Evolutionary conservation across 805 yeast species (phyloP), one percentile per base, ranked within the genome.

Genomic region (Middelhovenomyces tepae): DNA sequence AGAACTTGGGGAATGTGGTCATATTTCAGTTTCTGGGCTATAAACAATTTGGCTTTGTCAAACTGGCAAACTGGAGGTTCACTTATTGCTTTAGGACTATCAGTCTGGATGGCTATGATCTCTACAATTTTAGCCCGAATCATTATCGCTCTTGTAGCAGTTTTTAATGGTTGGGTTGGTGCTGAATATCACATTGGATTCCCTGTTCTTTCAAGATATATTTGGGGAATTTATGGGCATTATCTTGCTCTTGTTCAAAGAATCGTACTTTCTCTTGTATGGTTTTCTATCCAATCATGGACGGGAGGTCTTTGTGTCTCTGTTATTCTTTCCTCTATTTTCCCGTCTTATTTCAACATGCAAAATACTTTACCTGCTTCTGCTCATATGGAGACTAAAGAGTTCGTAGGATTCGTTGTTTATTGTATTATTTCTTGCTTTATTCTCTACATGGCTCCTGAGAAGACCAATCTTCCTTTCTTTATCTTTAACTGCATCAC

Each of bases 181-280:
- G 60, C 65, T 6, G 56, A 59, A 14, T 70, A 62, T 49, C 74
- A 68, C 46, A 56, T 71, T 27, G 73, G 75, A 1, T 71, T 58
- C 41, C 63, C 75, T 3, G 57, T 70, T 7, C 56, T 57, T 32
- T 54, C 60, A 16, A 50, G 75, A 31, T 57, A 60, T 29, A 51
- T 65, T 0, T 70, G 65, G 51, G 76, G 77, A 7, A 54, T 67
- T 22, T 49, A 57, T 37, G 73, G 74, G 2, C 58, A 67, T 4
- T 56, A 49, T 27, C 35, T 69, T 18, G 69, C 67, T n/a, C 53
- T 71, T 21, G 37, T 59, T 7, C 61, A 62, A 37, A 54, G 76
- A 47, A 57, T 62, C 24, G 54, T 66, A 17, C 50, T 70, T 27
- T 60, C 67, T 13, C 55, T 64, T 22, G 65, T 71, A 25, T 69